Evolutionary conservation across 2,329 filamentous ascomycete species (phyloP).

Genomic region (Colletotrichum sp.): DNA sequence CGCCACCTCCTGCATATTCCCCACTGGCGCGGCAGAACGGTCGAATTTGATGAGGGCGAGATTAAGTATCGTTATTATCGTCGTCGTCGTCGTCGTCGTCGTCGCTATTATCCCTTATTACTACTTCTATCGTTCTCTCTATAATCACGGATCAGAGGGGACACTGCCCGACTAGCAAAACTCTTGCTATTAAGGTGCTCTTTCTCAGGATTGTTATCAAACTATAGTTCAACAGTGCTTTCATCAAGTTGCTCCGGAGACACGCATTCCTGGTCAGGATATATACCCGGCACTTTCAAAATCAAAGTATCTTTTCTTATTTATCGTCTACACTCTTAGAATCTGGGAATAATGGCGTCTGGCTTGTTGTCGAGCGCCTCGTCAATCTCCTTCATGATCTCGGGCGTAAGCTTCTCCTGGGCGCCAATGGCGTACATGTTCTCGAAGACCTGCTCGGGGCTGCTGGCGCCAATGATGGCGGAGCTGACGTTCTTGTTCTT

Average conservation of each 20-base stretch:
- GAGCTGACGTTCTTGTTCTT: slow-evolving; percentile 66
- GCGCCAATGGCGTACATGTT: slow-evolving; percentile 58
- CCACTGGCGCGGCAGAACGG: not conserved
- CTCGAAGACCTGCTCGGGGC: slow-evolving; percentile 63
- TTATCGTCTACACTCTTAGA: slow-evolving; percentile 19
- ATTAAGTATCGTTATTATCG: not conserved
- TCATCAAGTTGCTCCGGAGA: not conserved
- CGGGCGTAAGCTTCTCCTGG: slow-evolving; percentile 61
- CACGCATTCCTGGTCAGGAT: not conserved
- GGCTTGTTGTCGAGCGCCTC: slow-evolving; percentile 64
- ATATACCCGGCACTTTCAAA: not conserved
- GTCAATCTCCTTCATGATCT: slow-evolving; percentile 66
- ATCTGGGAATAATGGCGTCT: slow-evolving; percentile 41
- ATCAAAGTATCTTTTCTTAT: not conserved
- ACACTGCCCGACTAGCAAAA: too few species aligned
- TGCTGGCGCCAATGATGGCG: slow-evolving; percentile 66
- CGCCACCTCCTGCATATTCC: not conserved
- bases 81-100: too few species aligned
- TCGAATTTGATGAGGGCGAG: not conserved
- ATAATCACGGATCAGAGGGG: too few species aligned
- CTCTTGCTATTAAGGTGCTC: not conserved
- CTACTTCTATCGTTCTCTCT: too few species aligned
- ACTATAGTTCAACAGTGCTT: not conserved
- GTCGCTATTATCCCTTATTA: too few species aligned
- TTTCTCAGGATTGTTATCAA: not conserved